Evolutionary conservation across 2,329 filamentous ascomycete genomes (phyloP).

Genomic region (Ophiostoma sp.): DNA sequence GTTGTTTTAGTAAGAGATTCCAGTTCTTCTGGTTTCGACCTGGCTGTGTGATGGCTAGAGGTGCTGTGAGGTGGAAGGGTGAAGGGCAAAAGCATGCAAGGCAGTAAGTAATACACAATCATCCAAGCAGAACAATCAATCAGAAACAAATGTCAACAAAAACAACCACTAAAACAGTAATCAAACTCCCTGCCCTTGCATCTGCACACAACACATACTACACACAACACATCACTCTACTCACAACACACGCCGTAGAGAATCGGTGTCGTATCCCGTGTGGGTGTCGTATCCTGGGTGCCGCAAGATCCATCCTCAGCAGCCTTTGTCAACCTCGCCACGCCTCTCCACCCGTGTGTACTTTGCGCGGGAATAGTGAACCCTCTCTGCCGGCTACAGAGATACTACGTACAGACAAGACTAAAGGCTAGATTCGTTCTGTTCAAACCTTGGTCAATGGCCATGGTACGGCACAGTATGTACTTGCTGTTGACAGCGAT

Average conservation of each 20-base stretch:
- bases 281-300: too few species aligned
- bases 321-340: conserved; percentile 6
- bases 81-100: not conserved
- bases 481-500: not conserved
- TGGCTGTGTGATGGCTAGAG: too few species aligned
- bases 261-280: too few species aligned
- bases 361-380: not conserved
- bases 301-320: not conserved
- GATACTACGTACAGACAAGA: not conserved
- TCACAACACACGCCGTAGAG: too few species aligned
- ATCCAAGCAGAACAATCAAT: not conserved
- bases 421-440: too few species aligned
- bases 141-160: not conserved
- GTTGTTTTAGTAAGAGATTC: too few species aligned
- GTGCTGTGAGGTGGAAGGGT: too few species aligned
- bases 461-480: too few species aligned
- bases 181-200: conserved; percentile 7
- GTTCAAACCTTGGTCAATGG: too few species aligned
- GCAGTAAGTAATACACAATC: not conserved
- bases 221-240: not conserved
- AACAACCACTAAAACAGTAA: not conserved
- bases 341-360: not conserved
- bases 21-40: too few species aligned
- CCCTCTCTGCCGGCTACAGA: not conserved
- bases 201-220: not conserved